Evolutionary conservation across 495 filamentous ascomycete genomes (phyloP), one percentile per base, ranked within the genome.

Genomic region (Chaetomium tenue): DNA sequence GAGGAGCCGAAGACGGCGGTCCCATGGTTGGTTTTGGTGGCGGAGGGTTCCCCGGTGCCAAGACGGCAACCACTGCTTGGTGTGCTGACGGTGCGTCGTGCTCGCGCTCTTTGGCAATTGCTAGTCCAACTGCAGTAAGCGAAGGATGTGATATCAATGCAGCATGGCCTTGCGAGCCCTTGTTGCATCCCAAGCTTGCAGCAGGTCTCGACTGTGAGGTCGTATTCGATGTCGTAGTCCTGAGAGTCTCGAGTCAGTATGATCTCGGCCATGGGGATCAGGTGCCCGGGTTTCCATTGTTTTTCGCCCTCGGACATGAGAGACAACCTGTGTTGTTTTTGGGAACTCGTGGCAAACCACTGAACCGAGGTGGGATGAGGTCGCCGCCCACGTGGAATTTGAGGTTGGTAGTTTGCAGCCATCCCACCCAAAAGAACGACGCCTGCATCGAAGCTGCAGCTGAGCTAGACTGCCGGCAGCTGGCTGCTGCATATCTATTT

Each of bases 91-190:
- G 28, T 51, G 22, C 58, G 12, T 7, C 25, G 13, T 30, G 13
- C 16, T 26, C 7, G 23, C 22, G 16, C 6, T 18, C 15, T n/a
- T 11, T 8, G 57, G 39, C 16, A 5, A 2, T 40, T 47, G 44
- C 30, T 60, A 60, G 58, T 42, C 57, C 63, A 23, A 51, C 46
- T 51, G 28, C 20, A 58, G 58, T 60, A 61, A 33, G 54, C 54
- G 61, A 57, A 37, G 51, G 57, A 58, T 68, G 66, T 68, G 66
- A 68, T 68, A 68, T 61, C 66, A 57, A 63, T 60, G 64, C 59
- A 57, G 26, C 33, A 37, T 37, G 28, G 55, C 48, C 55, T 37
- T 37, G 33, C 33, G 33, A 37, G 33, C 23, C 42, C 42, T n/a
- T 23, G 33, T 54, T 44, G 53, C 53, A 42, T 22, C 7, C 26